A percentile compares a stretch with the other conserved stretches of the same genome.
phyloP scores from a whole-genome alignment of 164 flowering plant genomes.

The Warburgia ugandensis region DNA sequence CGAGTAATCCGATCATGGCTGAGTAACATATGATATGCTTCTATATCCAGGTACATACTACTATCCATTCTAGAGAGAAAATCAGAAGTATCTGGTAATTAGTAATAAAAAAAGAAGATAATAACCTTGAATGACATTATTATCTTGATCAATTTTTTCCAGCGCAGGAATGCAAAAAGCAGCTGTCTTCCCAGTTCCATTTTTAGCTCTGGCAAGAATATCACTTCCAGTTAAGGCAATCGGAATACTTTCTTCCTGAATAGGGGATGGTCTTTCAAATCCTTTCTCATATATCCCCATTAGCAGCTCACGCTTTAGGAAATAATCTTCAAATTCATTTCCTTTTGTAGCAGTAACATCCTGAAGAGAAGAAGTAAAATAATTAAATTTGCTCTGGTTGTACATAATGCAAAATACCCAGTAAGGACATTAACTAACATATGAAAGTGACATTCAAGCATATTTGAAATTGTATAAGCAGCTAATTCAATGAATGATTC shows the following conservation, averaged over 20 bases:
- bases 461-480: no score
- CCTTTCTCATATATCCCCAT: constrained; percentile 99
- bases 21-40: no score
- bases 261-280: constrained; percentile 96
- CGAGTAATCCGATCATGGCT: no score
- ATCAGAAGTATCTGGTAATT: no score
- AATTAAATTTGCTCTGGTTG: neutral
- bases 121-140: constrained; percentile 93
- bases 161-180: constrained; percentile 98
- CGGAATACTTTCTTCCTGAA: constrained; percentile 99
- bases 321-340: constrained; percentile 98
- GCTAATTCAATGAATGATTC: no score
- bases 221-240: constrained; percentile 98
- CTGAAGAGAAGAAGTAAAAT: constrained; percentile 30
- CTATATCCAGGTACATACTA: no score
- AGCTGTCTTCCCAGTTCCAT: constrained; percentile 99
- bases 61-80: no score
- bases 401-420: no score
- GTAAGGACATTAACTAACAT: no score
- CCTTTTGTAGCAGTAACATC: constrained; percentile 99
- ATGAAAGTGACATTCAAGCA: no score
- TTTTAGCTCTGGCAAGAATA: constrained; percentile 97
- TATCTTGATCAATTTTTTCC: constrained; percentile 95
- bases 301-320: constrained; percentile 88
- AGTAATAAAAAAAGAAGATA: neutral